These are phyloP conservation scores for Rhinocladiella mackenziei DNA, from an alignment of 2,329 filamentous ascomycete genomes.

Conservation along the genomic window DNA sequence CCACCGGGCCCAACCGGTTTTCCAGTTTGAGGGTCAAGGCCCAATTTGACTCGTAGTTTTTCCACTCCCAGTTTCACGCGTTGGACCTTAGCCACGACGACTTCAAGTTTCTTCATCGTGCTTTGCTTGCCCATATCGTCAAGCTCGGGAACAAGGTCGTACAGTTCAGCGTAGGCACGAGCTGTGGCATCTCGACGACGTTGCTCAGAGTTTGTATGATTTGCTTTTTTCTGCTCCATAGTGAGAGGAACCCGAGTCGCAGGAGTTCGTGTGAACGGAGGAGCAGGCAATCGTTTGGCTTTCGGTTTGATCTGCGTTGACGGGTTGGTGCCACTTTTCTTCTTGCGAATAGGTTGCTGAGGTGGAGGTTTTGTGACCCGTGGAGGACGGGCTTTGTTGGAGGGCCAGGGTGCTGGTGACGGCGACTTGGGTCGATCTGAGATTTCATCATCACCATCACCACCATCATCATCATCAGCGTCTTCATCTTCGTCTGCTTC, in stretches of 20 bases:
- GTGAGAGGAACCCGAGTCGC: slow-evolving; percentile 24
- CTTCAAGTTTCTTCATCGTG: slow-evolving; percentile 30
- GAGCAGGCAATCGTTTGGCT: slow-evolving; percentile 1
- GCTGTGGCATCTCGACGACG: slow-evolving; percentile 28
- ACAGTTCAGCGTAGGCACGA: slow-evolving; percentile 27
- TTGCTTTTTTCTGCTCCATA: slow-evolving; percentile 28
- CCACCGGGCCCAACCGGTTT: slow-evolving; percentile 8
- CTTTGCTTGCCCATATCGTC: slow-evolving; percentile 28
- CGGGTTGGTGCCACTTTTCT: slow-evolving; percentile 8
- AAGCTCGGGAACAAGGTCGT: slow-evolving; percentile 28
- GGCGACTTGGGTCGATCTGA: slow-evolving; percentile 17
- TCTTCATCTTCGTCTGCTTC: slow-evolving; percentile 18
- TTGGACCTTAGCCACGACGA: slow-evolving; percentile 27
- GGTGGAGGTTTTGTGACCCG: slow-evolving; percentile 16
- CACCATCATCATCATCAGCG: slow-evolving; percentile 17
- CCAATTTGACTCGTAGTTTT: slow-evolving; percentile 18
- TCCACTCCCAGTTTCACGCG: slow-evolving; percentile 22
- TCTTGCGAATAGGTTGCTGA: slow-evolving; percentile 13
- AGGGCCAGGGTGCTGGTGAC: slow-evolving; percentile 23
- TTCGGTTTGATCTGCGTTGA: slow-evolving; percentile 16
- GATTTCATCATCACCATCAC: no score
- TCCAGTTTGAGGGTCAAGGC: slow-evolving; percentile 18
- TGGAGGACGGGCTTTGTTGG: slow-evolving; percentile 14
- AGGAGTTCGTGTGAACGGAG: slow-evolving; percentile 6
- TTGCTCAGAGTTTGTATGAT: slow-evolving; percentile 30